Evolutionary conservation across 495 filamentous ascomycete species (phyloP).

Genomic region (Letharia lupina): DNA sequence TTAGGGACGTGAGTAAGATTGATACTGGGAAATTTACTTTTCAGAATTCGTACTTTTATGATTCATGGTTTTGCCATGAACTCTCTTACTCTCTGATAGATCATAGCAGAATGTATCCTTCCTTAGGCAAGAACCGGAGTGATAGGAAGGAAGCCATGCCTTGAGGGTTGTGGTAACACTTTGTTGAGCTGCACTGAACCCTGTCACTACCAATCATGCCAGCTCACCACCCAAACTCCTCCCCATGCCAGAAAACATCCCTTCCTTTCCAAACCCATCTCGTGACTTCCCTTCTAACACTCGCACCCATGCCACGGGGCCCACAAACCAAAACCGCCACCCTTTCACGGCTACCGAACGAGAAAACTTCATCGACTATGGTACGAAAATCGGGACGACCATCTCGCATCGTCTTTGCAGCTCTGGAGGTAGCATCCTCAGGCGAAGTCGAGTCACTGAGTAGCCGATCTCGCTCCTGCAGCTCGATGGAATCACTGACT

Average conservation of each 20-base stretch:
- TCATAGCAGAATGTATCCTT: not conserved
- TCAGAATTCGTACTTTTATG: too few relatives aligned
- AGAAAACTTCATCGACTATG: conserved; percentile 19
- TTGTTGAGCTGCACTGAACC: not conserved
- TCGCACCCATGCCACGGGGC: conserved; percentile 23
- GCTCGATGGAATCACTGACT: conserved; percentile 18
- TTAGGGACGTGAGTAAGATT: too few relatives aligned
- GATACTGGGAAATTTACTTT: too few relatives aligned
- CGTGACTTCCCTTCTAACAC: conserved; percentile 21
- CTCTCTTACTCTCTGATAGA: not conserved
- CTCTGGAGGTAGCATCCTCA: not conserved
- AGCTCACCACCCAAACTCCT: conserved; percentile 26
- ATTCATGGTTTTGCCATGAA: not conserved
- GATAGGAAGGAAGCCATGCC: not conserved
- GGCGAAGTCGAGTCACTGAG: not conserved
- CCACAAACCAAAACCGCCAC: conserved; percentile 26
- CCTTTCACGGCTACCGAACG: conserved; percentile 2
- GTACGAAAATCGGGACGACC: conserved; percentile 17
- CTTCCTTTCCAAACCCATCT: conserved; percentile 22
- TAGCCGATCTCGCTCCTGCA: conserved; percentile 16
- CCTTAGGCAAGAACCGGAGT: not conserved
- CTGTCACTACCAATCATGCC: not conserved
- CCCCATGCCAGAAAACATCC: conserved; percentile 26
- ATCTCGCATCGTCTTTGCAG: not conserved
- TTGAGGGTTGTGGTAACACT: not conserved